A percentile compares a stretch with the other conserved stretches of the same genome.
These are phyloP conservation scores for Porphyrellus cyaneotinctus DNA, from an alignment of 768 basidiomycete genomes.

Conservation along the genomic window DNA sequence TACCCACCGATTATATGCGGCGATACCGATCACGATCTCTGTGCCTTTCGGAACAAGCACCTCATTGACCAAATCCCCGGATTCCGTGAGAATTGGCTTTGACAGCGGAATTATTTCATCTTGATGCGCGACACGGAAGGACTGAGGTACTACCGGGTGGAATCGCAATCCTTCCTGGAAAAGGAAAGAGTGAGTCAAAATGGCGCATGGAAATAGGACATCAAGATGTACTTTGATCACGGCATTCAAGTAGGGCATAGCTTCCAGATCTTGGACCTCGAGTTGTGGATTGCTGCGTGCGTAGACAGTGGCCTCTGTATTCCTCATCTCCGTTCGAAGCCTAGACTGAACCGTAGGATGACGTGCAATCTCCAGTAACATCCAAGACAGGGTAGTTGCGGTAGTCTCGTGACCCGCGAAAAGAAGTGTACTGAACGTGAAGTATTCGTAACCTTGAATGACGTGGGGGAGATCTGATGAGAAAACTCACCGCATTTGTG, in stretches of 20 bases:
- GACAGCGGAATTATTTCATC: conserved; percentile 62
- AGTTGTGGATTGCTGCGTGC: conserved; percentile 2
- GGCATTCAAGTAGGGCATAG: conserved; percentile 43
- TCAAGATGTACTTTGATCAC: conserved; percentile 29
- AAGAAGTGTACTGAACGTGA: conserved; percentile 39
- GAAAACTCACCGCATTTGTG: conserved; percentile 15
- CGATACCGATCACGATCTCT: conserved; percentile 46
- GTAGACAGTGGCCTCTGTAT: not conserved
- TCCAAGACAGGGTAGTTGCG: conserved; percentile 52
- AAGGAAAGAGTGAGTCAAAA: conserved; percentile 4
- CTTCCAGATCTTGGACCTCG: conserved; percentile 39
- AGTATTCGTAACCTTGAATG: not conserved
- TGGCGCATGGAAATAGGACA: conserved; percentile 8
- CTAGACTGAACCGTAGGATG: conserved; percentile 53
- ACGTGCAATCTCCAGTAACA: conserved; percentile 55
- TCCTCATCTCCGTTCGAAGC: conserved; percentile 40
- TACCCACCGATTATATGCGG: conserved; percentile 53
- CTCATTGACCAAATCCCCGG: conserved; percentile 40
- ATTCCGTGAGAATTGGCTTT: conserved; percentile 42
- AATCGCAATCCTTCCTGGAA: conserved; percentile 43
- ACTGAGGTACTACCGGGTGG: conserved; percentile 46
- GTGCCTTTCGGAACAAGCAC: conserved; percentile 49
- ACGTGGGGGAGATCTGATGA: not conserved
- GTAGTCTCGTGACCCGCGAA: conserved; percentile 58
- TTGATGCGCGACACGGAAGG: conserved; percentile 42